Evolutionary conservation across 2,329 filamentous ascomycete genomes (phyloP).

Genomic region (Nothopassalora personata): DNA sequence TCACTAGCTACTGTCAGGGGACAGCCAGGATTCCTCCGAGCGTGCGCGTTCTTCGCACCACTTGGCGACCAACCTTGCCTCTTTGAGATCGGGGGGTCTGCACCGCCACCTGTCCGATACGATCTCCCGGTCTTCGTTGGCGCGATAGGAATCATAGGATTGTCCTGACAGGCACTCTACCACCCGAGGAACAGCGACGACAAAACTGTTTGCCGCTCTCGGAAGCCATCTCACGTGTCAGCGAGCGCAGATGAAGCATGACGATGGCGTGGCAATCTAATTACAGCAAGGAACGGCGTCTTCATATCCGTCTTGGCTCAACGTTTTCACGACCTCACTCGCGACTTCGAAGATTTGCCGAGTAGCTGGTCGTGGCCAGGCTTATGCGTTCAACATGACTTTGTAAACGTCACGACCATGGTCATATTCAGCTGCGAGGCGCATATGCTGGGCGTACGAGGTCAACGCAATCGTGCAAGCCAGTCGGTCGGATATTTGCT

Average conservation of each 20-base stretch:
- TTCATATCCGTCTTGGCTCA: conserved; percentile 1
- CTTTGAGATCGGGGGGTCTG: conserved; percentile 9
- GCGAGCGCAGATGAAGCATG: neutral
- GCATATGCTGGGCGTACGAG: neutral
- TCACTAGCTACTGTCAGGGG: conserved; percentile 13
- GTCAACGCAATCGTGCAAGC: neutral
- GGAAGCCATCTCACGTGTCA: neutral
- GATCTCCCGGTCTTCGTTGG: conserved; percentile 1
- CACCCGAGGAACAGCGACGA: neutral
- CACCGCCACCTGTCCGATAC: conserved; percentile 8
- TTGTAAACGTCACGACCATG: neutral
- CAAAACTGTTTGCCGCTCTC: neutral
- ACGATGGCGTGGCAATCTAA: conserved; percentile 7
- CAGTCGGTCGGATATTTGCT: neutral
- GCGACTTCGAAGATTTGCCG: neutral
- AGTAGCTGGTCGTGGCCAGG: neutral
- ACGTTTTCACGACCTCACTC: conserved; percentile 3
- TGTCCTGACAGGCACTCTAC: neutral
- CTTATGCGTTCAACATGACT: neutral
- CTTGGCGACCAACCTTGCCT: conserved; percentile 7
- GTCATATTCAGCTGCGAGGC: neutral
- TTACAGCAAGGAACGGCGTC: neutral
- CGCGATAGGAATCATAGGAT: too few relatives aligned
- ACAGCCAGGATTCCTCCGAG: neutral
- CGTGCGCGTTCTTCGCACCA: conserved; percentile 15